A percentile compares a stretch with the other conserved stretches of the same genome.
Conservation (phyloP, 2,329 filamentous ascomycete genomes). For the Bisporella sp. region DNA sequence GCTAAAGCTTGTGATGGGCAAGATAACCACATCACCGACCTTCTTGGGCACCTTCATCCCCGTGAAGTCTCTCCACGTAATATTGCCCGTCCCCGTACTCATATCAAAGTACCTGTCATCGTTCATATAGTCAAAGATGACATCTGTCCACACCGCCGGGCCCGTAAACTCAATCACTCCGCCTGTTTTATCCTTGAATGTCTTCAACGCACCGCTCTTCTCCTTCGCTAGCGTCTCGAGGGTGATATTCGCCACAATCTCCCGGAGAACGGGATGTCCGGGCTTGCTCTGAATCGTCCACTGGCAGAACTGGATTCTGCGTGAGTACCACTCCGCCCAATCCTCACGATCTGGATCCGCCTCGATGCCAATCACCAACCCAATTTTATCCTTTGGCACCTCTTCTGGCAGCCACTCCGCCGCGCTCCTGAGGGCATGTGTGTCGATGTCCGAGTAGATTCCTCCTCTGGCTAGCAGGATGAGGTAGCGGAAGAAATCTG, state of each 20-base stretch:
- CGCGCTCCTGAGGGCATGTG: slow-evolving; percentile 73
- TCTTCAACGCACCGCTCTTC: slow-evolving; percentile 54
- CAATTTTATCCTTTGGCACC: slow-evolving; percentile 71
- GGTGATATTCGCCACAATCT: slow-evolving; percentile 82
- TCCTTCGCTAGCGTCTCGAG: slow-evolving; percentile 72
- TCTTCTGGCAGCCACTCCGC: slow-evolving; percentile 78
- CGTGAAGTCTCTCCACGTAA: slow-evolving; percentile 85
- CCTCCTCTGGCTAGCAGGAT: slow-evolving; percentile 70
- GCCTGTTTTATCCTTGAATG: slow-evolving; percentile 47
- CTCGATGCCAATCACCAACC: slow-evolving; percentile 90
- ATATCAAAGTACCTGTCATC: slow-evolving; percentile 83
- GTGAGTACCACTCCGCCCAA: slow-evolving; percentile 94
- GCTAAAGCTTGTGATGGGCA: slow-evolving; percentile 96
- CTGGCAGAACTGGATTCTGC: slow-evolving; percentile 95
- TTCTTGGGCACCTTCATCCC: slow-evolving; percentile 77
- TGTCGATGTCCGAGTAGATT: slow-evolving; percentile 91
- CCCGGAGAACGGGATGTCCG: slow-evolving; percentile 83
- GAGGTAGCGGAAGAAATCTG: slow-evolving; percentile 66
- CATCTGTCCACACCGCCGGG: slow-evolving; percentile 90
- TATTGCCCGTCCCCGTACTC: slow-evolving; percentile 56
- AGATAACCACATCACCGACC: slow-evolving; percentile 84
- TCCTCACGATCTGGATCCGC: slow-evolving; percentile 89
- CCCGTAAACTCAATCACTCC: slow-evolving; percentile 86
- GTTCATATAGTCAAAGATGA: slow-evolving; percentile 89
- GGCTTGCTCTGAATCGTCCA: slow-evolving; percentile 98